Evolutionary conservation across 345 rosid species (phyloP).

Genomic region (Gynandropsis gynandra): DNA sequence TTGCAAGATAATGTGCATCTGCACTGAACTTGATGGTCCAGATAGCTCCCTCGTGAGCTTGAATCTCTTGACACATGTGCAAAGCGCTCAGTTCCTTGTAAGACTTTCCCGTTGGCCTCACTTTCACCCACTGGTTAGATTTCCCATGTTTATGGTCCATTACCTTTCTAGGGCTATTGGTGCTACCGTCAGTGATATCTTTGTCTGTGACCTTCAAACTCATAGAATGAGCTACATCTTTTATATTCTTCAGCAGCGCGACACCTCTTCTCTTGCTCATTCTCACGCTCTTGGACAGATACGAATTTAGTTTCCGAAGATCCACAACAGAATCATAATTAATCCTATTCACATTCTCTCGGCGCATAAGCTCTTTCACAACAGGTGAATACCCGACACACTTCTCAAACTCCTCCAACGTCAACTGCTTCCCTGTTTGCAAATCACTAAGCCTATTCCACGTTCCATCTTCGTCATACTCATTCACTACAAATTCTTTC

Average conservation of each 20-base stretch:
- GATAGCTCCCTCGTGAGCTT: slow-evolving; percentile 86
- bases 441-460: slow-evolving; percentile 94
- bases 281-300: slow-evolving; percentile 64
- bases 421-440: slow-evolving; percentile 88
- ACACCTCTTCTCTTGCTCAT: slow-evolving; percentile 77
- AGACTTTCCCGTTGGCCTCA: slow-evolving; percentile 69
- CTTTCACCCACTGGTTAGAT: slow-evolving; percentile 70
- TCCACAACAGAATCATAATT: slow-evolving; percentile 31
- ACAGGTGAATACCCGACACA: slow-evolving; percentile 76
- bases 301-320: slow-evolving; percentile 42
- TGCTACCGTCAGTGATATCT: slow-evolving; percentile 32
- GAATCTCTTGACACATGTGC: slow-evolving; percentile 83
- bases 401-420: slow-evolving; percentile 89
- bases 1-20: slow-evolving; percentile 59
- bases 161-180: slow-evolving; percentile 25
- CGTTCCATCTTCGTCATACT: slow-evolving; percentile 70
- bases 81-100: slow-evolving; percentile 76
- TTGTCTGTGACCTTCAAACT: slow-evolving; percentile 33
- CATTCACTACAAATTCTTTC: slow-evolving; percentile 77
- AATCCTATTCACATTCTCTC: slow-evolving; percentile 55
- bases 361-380: slow-evolving; percentile 83
- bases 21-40: slow-evolving; percentile 86
- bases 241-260: slow-evolving; percentile 71
- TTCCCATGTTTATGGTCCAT: slow-evolving; percentile 41
- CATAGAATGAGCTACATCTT: slow-evolving; percentile 76